A percentile compares a stretch with the other conserved stretches of the same genome.
phyloP scores from a whole-genome alignment of 2,329 filamentous ascomycete genomes.

The Keithomyces neogunnii region DNA sequence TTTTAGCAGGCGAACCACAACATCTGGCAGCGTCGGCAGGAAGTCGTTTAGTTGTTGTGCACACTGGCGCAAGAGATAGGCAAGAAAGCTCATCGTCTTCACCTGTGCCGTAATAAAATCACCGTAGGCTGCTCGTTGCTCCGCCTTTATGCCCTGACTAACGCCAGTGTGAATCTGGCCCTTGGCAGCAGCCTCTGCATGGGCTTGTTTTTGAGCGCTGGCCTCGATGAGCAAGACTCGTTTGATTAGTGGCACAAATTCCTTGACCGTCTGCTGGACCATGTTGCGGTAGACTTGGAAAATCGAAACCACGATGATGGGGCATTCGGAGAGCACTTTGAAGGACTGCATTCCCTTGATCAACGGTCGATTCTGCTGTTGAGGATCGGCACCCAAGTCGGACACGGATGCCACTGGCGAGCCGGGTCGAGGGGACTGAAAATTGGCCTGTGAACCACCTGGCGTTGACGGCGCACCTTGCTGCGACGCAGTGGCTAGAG shows the following conservation, averaged over 20 bases:
- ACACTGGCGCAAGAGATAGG: conserved; percentile 84
- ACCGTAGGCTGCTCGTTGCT: conserved; percentile 82
- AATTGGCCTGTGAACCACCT: conserved; percentile 57
- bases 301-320: conserved; percentile 96
- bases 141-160: conserved; percentile 72
- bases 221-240: conserved; percentile 81
- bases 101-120: conserved; percentile 98
- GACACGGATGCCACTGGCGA: conserved; percentile 78
- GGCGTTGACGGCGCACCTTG: conserved; percentile 58
- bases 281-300: conserved; percentile 85
- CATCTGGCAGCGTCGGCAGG: conserved; percentile 72
- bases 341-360: conserved; percentile 97
- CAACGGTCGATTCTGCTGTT: conserved; percentile 72
- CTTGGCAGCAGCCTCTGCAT: conserved; percentile 71
- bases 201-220: conserved; percentile 85
- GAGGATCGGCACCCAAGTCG: conserved; percentile 73
- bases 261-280: conserved; percentile 76
- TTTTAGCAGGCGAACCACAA: conserved; percentile 83
- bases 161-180: conserved; percentile 86
- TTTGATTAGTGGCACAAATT: conserved; percentile 92
- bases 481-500: conserved; percentile 42
- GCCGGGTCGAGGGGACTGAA: conserved; percentile 80
- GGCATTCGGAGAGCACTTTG: conserved; percentile 95
- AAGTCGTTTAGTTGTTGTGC: conserved; percentile 83
- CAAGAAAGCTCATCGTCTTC: conserved; percentile 98